These are phyloP conservation scores for Apium graveolens DNA, from an alignment of 129 eudicot species.

Conservation along the genomic window DNA sequence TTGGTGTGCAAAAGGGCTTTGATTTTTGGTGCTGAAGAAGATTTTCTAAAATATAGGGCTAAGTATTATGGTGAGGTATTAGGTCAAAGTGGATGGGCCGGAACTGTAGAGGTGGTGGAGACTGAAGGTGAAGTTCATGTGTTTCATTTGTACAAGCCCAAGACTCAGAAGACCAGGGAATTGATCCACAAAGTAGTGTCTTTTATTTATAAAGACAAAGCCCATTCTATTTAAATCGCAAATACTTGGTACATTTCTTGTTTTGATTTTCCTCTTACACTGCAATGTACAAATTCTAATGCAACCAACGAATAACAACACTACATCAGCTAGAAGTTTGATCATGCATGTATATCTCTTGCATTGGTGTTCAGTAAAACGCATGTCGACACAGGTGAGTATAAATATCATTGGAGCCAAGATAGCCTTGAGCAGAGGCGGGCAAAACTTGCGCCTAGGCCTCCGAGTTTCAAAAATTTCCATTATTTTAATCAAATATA, in stretches of 20 bases:
- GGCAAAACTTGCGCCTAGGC: too few species aligned
- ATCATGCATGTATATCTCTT: too few species aligned
- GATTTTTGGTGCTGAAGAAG: slow-evolving; percentile 31
- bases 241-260: slow-evolving; percentile 80
- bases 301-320: too few species aligned
- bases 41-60: slow-evolving; percentile 23
- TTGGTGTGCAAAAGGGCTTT: slow-evolving; percentile 25
- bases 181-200: slow-evolving; percentile 9
- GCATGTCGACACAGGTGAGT: too few species aligned
- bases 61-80: slow-evolving; percentile 20
- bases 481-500: too few species aligned
- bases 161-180: slow-evolving; percentile 5
- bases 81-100: slow-evolving; percentile 31
- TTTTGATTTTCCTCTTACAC: slow-evolving; percentile 24
- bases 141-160: slow-evolving; percentile 36
- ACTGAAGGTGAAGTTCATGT: slow-evolving; percentile 23
- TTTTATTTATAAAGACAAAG: slow-evolving; percentile 9
- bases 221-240: slow-evolving; percentile 26
- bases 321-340: too few species aligned
- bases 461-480: too few species aligned
- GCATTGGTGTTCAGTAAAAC: too few species aligned
- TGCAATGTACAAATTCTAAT: too few species aligned
- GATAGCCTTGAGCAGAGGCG: too few species aligned
- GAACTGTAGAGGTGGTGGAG: slow-evolving; percentile 25
- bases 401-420: too few species aligned